Percentiles rank a stretch among this genome's conserved stretches.
Evolutionary conservation across 495 filamentous ascomycete species (phyloP).

Genomic region (Parmelia sp.): DNA sequence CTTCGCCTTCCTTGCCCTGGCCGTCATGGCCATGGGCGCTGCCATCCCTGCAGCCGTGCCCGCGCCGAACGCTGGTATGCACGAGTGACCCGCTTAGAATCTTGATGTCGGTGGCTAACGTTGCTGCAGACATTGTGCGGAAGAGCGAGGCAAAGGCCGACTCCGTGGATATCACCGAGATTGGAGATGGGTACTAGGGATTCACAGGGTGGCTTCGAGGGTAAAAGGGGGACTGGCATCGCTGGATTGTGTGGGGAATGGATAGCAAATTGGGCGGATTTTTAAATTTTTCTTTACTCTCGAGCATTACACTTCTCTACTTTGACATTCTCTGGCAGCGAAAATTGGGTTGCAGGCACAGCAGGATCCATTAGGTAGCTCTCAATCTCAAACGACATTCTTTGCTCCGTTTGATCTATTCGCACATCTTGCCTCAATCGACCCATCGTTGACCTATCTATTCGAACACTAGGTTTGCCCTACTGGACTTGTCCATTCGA

Average conservation of each 20-base stretch:
- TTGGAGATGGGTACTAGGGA: not conserved
- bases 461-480: too few species aligned
- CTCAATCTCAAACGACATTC: not conserved
- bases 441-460: too few species aligned
- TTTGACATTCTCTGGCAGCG: not conserved
- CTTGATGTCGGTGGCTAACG: not conserved
- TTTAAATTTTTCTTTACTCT: too few species aligned
- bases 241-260: not conserved
- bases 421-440: too few species aligned
- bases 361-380: not conserved
- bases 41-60: slow-evolving; percentile 4
- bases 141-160: not conserved
- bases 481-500: too few species aligned
- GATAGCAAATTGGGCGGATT: not conserved
- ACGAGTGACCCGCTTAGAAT: not conserved
- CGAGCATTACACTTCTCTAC: not conserved
- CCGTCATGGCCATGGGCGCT: slow-evolving; percentile 3
- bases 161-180: not conserved
- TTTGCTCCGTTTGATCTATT: too few species aligned
- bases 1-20: slow-evolving; percentile 5
- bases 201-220: not conserved
- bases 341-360: not conserved
- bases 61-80: not conserved
- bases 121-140: not conserved
- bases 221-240: not conserved